These are phyloP conservation scores for Plantago coronopus DNA, from an alignment of 305 asterid species.

Conservation along the genomic window DNA sequence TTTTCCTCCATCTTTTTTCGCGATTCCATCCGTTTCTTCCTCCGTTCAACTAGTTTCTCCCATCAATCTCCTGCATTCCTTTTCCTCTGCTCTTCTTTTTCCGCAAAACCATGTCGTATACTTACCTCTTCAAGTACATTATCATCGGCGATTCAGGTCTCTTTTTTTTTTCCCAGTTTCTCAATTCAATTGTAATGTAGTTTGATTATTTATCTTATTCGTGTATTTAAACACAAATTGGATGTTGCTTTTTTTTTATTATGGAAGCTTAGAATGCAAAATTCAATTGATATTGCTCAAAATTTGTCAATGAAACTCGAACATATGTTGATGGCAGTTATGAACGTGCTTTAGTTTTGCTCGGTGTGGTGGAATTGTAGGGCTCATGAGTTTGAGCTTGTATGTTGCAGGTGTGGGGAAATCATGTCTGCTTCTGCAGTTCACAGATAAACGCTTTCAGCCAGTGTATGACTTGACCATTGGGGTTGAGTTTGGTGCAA, in stretches of 20 bases:
- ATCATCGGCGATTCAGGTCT: conserved; percentile 83
- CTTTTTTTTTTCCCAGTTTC: no score
- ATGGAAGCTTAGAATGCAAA: not conserved
- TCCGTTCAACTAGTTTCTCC: not conserved
- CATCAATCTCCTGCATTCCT: not conserved
- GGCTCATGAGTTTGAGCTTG: not conserved
- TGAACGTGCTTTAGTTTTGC: no score
- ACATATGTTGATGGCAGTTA: no score
- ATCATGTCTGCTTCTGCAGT: conserved; percentile 63
- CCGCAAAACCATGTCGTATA: conserved; percentile 57
- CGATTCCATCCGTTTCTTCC: not conserved
- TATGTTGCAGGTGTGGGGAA: conserved; percentile 55
- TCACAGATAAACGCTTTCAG: conserved; percentile 66
- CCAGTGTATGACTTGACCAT: conserved; percentile 66
- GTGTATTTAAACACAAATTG: no score
- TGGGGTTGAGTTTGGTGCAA: conserved; percentile 66
- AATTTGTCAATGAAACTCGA: no score
- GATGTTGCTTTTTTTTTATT: no score
- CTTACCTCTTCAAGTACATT: conserved; percentile 82
- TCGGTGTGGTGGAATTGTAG: not conserved
- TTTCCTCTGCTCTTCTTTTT: not conserved
- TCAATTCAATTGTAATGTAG: not conserved
- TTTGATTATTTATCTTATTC: not conserved
- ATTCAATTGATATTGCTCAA: not conserved
- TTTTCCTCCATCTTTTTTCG: not conserved